Conservation (phyloP, 176 grass and related monocot genomes). For the Alopecurus myosuroides region DNA sequence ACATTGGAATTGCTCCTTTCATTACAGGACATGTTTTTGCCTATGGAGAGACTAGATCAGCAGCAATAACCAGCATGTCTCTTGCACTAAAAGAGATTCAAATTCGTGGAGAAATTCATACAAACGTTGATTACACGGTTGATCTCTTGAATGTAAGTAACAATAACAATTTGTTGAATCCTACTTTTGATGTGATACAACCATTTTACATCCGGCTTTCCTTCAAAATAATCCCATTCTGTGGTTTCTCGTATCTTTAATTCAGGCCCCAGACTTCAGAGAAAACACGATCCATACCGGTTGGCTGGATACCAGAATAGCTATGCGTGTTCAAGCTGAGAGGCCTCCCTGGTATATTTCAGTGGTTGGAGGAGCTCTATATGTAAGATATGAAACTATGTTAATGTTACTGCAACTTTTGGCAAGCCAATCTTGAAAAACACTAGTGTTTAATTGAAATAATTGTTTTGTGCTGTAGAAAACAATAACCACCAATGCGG, state of each 20-base stretch:
- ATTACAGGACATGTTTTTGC: constrained; percentile 95
- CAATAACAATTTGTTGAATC: constrained; percentile 7
- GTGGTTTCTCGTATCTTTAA: constrained; percentile 11
- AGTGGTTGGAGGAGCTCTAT: constrained; percentile 89
- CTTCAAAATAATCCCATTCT: not conserved
- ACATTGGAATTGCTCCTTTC: not conserved
- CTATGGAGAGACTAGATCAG: constrained; percentile 77
- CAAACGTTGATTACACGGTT: constrained; percentile 98
- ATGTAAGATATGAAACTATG: constrained; percentile 53
- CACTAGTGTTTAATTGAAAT: constrained; percentile 18
- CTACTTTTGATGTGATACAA: not conserved
- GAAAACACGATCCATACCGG: constrained; percentile 98
- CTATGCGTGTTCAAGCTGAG: constrained; percentile 93
- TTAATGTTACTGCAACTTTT: not conserved
- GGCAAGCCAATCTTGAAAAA: not conserved
- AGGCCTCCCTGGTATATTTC: constrained; percentile 96
- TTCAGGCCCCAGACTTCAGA: constrained; percentile 75
- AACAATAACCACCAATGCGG: constrained; percentile 71
- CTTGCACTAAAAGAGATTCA: constrained; percentile 97
- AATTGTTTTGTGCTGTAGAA: constrained; percentile 59
- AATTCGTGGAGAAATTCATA: constrained; percentile 94
- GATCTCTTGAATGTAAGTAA: constrained; percentile 91
- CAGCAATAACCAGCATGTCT: constrained; percentile 89
- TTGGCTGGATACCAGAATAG: constrained; percentile 95
- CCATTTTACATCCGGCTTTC: constrained; percentile 13